Base-by-base conservation (phyloP, 2,329 filamentous ascomycete species). In the Beauveria caledonica region DNA sequence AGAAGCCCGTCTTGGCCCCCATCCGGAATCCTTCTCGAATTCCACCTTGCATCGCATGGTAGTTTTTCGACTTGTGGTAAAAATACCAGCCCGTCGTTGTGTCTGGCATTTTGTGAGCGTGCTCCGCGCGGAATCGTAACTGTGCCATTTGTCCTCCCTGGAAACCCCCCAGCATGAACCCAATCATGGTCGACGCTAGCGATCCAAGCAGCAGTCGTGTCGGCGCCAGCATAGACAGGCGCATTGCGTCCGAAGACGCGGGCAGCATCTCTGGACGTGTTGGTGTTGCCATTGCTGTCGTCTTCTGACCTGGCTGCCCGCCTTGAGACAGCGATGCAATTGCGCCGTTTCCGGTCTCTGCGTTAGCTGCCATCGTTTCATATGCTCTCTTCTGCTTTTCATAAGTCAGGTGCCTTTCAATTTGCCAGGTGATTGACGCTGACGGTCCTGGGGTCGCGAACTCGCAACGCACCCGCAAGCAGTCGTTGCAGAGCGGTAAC, bases 1-100 rank as follows among this genome's bases (percentile, higher is more conserved):
- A 92, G 50, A 88, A 77, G 5, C 84, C 84, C 6, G 95, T 79
- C 66, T 83, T 86, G 36, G 77, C 71, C 1, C 88, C 92, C 80
- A 94, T 90, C 65, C 82, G 86, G 54, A 90, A 67, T 0, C 91
- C 94, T 68, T 96, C 91, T 57, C 84, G 84, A 19, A 95, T 77
- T 0, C 89, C 93, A 6, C 88, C 89, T 23, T 88, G 81, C 68
- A 90, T 86, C 56, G 88, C 83, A 68, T 91, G 86, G 77, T 99
- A 97, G 74, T 96, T 97, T 75, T 97, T 97, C 71, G 86, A 90
- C 76, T 97, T 97, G 78, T 97, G 93, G 74, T 99, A 99, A n/a
- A 97, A 83, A 71, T 93, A 99, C 94, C 94, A 99, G 19, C 92
- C 93, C 2, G 86, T 85, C 27, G 90, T 86, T 1, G 87, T 87